phyloP scores from a whole-genome alignment of 139 green algal genomes.

The Coelastrella sp. region DNA sequence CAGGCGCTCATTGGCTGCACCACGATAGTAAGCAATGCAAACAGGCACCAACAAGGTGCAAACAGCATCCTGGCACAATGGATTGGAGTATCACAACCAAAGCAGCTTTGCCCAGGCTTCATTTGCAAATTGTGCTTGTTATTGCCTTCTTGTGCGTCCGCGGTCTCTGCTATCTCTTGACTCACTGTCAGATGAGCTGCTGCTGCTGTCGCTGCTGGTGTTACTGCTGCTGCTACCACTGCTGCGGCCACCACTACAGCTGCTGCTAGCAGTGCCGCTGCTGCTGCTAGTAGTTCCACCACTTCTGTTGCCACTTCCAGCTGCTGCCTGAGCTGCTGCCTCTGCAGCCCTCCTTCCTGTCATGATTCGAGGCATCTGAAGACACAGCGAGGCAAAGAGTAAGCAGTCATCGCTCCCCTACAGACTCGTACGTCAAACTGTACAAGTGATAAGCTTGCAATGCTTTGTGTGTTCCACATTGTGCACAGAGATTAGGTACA shows the following conservation, averaged over 20 bases:
- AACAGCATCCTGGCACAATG: too few relatives aligned
- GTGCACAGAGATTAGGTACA: too few relatives aligned
- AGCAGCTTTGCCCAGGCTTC: neutral
- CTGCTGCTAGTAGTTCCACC: neutral
- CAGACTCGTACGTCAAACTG: too few relatives aligned
- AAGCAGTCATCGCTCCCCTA: too few relatives aligned
- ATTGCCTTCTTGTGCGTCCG: neutral
- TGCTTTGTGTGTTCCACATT: too few relatives aligned
- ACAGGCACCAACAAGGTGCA: too few relatives aligned
- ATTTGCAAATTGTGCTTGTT: neutral
- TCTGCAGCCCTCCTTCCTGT: constrained; percentile 32
- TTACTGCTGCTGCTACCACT: too few relatives aligned
- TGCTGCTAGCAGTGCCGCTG: constrained; percentile 19
- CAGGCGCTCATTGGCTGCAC: too few relatives aligned
- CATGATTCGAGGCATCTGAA: constrained; percentile 46
- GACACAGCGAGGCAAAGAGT: too few relatives aligned
- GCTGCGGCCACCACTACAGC: neutral
- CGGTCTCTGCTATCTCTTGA: constrained; percentile 27
- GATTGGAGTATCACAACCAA: too few relatives aligned
- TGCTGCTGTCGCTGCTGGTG: constrained; percentile 33
- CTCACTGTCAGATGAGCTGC: constrained; percentile 38
- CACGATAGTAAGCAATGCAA: too few relatives aligned
- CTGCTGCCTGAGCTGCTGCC: constrained; percentile 19
- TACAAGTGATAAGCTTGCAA: too few relatives aligned
- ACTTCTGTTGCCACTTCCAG: constrained; percentile 13